Percentiles rank a stretch among this genome's conserved stretches.
These are phyloP conservation scores for Telfairia occidentalis DNA, from an alignment of 331 rosid genomes.

Conservation along the genomic window DNA sequence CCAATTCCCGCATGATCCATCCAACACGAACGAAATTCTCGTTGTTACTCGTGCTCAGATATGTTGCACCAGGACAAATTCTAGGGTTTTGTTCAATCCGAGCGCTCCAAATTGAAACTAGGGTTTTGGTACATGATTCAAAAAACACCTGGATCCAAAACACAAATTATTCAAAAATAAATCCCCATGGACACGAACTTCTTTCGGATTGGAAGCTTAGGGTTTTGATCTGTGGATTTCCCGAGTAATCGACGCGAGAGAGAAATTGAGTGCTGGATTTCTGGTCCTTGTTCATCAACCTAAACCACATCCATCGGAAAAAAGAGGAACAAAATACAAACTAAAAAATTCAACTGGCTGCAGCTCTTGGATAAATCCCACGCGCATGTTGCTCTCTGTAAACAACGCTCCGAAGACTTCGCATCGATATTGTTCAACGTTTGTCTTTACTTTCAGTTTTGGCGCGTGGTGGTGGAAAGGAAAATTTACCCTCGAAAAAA, in stretches of 20 bases:
- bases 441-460: background rate
- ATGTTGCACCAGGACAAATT: slow-evolving; percentile 3
- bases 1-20: slow-evolving; percentile 8
- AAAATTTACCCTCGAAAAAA: background rate
- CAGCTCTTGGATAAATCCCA: background rate
- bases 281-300: slow-evolving; percentile 10
- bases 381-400: background rate
- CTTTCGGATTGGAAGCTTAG: slow-evolving; percentile 1
- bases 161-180: background rate
- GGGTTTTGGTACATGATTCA: slow-evolving; percentile 33
- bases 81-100: slow-evolving; percentile 31
- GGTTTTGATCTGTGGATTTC: slow-evolving; percentile 15
- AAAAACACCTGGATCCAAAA: slow-evolving; percentile 32
- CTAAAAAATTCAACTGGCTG: background rate
- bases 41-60: background rate
- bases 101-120: slow-evolving; percentile 28
- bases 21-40: background rate
- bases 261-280: slow-evolving; percentile 14
- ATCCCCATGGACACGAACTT: background rate
- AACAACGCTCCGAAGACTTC: background rate
- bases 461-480: background rate
- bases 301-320: background rate
- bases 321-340: background rate
- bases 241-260: slow-evolving; percentile 29
- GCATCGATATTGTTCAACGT: background rate